Percentiles rank a stretch among this genome's conserved stretches.
These are phyloP conservation scores for Aristolochia contorta DNA, from an alignment of 164 flowering plant species.

Conservation along the genomic window DNA sequence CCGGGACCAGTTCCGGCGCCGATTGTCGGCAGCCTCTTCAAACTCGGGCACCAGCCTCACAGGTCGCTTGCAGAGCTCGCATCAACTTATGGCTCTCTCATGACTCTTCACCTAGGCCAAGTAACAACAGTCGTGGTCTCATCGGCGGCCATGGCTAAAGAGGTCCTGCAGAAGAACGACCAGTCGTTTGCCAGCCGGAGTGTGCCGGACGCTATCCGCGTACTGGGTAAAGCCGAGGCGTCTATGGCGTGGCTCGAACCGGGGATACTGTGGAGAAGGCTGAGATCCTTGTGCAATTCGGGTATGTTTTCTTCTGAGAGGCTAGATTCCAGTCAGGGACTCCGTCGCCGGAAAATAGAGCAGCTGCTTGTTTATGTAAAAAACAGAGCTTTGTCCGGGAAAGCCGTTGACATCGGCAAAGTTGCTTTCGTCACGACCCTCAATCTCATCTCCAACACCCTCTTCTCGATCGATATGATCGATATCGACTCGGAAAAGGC, in stretches of 20 bases:
- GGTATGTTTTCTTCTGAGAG: not conserved
- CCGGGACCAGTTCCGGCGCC: conserved; percentile 5
- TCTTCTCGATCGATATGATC: conserved; percentile 6
- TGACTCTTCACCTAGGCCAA: conserved; percentile 3
- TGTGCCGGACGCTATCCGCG: not conserved
- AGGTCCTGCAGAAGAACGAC: conserved; percentile 3
- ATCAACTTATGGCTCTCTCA: not conserved
- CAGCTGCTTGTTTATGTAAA: not conserved
- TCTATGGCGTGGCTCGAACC: not conserved
- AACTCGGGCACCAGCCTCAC: not conserved
- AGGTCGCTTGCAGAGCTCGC: conserved; percentile 3
- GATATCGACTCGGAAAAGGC: not conserved
- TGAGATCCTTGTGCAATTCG: not conserved
- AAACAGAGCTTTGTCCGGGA: not conserved
- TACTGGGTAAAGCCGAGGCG: not conserved
- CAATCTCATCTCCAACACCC: conserved; percentile 5
- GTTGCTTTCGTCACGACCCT: not conserved
- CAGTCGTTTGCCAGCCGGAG: not conserved
- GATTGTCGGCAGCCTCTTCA: not conserved
- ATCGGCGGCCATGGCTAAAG: conserved; percentile 1
- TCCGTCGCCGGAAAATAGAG: conserved; percentile 1
- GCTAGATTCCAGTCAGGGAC: not conserved
- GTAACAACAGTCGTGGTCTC: conserved; percentile 7
- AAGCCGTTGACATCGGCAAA: not conserved
- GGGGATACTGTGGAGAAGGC: not conserved